Evolutionary conservation across 441 rosid genomes (phyloP).

Genomic region (Gossypium davidsonii): DNA sequence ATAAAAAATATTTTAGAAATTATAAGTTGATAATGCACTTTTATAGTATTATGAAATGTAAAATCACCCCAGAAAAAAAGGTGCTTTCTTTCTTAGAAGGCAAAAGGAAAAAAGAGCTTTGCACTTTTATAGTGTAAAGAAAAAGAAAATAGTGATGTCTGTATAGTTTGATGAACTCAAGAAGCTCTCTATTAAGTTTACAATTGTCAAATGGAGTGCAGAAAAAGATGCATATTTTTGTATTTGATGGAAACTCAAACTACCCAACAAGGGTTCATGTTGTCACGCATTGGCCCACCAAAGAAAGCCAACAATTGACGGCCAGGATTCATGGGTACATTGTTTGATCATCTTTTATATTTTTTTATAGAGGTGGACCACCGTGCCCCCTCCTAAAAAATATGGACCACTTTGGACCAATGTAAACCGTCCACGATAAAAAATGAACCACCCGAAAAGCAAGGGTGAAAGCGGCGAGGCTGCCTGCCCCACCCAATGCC

Average conservation of each 20-base stretch:
- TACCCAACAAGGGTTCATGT: neutral
- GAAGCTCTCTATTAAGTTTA: neutral
- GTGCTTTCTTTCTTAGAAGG: neutral
- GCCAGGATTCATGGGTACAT: neutral
- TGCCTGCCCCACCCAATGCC: neutral
- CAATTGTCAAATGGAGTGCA: neutral
- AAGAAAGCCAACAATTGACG: neutral
- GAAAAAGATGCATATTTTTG: neutral
- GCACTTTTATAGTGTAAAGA: neutral
- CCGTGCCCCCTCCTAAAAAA: neutral
- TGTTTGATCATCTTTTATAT: neutral
- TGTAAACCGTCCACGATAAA: neutral
- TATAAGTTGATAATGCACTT: neutral
- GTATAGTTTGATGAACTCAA: neutral
- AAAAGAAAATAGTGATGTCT: neutral
- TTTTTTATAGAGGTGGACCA: neutral
- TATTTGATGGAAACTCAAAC: neutral
- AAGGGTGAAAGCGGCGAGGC: neutral
- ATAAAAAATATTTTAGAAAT: too few relatives aligned
- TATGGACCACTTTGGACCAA: neutral
- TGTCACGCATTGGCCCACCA: conserved; percentile 1
- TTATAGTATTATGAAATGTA: neutral
- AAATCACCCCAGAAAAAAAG: neutral
- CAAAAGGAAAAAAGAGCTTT: neutral
- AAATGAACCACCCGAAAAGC: neutral